Conservation (phyloP, 2,329 filamentous ascomycete genomes). For the Podosphaera fusca region DNA sequence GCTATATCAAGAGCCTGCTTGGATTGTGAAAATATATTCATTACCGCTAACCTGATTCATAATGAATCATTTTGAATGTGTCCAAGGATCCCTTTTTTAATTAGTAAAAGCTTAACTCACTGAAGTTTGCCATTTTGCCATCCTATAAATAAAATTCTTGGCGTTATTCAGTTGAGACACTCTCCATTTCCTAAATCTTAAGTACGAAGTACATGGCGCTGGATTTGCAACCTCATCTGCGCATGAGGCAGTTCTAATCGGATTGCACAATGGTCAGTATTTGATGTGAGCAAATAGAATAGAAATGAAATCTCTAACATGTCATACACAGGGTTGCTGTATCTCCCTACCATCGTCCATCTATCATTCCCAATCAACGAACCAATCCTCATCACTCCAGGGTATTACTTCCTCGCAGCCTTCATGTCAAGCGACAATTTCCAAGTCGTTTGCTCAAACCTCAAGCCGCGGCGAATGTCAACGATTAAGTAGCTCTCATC, state of each 20-base stretch:
- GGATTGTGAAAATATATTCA: too few species aligned
- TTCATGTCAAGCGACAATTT: conserved; percentile 5
- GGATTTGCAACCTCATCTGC: not conserved
- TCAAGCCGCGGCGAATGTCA: conserved; percentile 4
- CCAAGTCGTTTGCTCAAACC: conserved; percentile 10
- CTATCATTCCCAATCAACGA: not conserved
- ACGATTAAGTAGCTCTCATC: conserved; percentile 5
- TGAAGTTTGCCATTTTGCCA: too few species aligned
- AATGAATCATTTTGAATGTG: too few species aligned
- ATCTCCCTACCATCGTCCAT: not conserved
- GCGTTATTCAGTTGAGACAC: too few species aligned
- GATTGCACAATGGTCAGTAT: not conserved
- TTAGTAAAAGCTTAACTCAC: too few species aligned
- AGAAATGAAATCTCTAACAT: not conserved
- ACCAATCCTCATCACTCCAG: conserved; percentile 19
- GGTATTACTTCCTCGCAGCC: conserved; percentile 21
- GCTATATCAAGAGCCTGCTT: too few species aligned
- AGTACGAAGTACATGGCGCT: not conserved
- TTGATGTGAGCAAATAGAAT: not conserved
- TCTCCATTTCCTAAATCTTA: not conserved
- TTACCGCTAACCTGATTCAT: too few species aligned
- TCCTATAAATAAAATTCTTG: too few species aligned
- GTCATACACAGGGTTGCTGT: not conserved
- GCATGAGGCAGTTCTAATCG: not conserved
- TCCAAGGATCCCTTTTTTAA: too few species aligned